Evolutionary conservation across 495 filamentous ascomycete genomes (phyloP).

Genomic region (Gamarada debralockiae): DNA sequence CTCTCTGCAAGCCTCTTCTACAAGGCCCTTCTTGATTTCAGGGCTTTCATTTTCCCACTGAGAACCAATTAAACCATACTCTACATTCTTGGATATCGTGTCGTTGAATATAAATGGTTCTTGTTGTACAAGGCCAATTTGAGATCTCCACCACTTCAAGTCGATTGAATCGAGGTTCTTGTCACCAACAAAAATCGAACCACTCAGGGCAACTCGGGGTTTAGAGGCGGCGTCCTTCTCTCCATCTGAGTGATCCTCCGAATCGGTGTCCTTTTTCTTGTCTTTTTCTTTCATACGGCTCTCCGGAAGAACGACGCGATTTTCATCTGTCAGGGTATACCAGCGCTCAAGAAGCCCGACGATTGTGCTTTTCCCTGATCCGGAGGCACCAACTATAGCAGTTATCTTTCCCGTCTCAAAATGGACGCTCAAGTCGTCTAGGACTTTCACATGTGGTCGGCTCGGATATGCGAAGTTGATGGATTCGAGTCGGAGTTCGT

Average conservation of each 20-base stretch:
- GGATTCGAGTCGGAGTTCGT: slow-evolving; percentile 56
- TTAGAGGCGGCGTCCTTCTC: slow-evolving; percentile 1
- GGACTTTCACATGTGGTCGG: slow-evolving; percentile 57
- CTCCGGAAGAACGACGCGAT: slow-evolving; percentile 24
- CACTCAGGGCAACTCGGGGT: slow-evolving; percentile 22
- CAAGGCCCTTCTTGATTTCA: slow-evolving; percentile 47
- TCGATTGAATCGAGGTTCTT: slow-evolving; percentile 49
- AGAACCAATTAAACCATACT: slow-evolving; percentile 61
- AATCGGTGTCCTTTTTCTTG: slow-evolving; percentile 4
- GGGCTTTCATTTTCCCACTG: slow-evolving; percentile 49
- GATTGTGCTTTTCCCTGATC: slow-evolving; percentile 87
- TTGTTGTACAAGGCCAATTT: slow-evolving; percentile 66
- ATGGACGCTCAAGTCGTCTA: slow-evolving; percentile 48
- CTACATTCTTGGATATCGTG: slow-evolving; percentile 63
- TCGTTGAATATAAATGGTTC: slow-evolving; percentile 70
- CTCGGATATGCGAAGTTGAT: slow-evolving; percentile 69
- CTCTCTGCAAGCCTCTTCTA: slow-evolving; percentile 56
- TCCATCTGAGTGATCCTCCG: slow-evolving; percentile 5
- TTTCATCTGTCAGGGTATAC: slow-evolving; percentile 59
- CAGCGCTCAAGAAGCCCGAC: slow-evolving; percentile 88
- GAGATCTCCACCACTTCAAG: slow-evolving; percentile 58
- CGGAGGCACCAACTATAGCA: slow-evolving; percentile 79
- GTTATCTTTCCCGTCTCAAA: slow-evolving; percentile 76
- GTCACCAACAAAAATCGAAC: slow-evolving; percentile 47
- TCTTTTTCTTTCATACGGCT: slow-evolving; percentile 21